phyloP scores from a whole-genome alignment of 371 early-diverging fungal species.

The Lichtheimia ramosa region DNA sequence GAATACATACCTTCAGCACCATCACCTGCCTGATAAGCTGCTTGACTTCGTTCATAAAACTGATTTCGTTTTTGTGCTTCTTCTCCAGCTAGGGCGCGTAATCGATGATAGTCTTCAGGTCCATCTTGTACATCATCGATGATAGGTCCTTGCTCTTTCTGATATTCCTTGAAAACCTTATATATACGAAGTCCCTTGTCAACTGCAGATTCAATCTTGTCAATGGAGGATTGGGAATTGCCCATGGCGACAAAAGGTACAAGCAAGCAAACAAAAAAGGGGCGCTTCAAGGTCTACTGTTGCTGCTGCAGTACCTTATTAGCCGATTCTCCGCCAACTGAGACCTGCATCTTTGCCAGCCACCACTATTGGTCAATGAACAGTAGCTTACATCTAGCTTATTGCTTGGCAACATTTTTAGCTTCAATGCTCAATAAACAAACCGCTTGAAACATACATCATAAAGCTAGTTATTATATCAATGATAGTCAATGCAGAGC shows the following conservation, averaged over 20 bases:
- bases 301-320: no score
- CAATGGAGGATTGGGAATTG: constrained; percentile 43
- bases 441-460: no score
- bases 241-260: constrained; percentile 23
- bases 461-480: no score
- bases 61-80: constrained; percentile 47
- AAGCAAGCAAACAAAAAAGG: no score
- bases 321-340: no score
- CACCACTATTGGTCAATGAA: no score
- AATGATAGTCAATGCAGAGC: no score
- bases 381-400: no score
- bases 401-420: no score
- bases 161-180: constrained; percentile 18
- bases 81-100: constrained; percentile 39
- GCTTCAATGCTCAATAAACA: no score
- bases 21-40: constrained; percentile 42
- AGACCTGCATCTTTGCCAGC: no score
- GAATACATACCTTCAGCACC: constrained; percentile 37
- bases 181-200: constrained; percentile 30
- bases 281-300: no score
- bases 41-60: constrained; percentile 42
- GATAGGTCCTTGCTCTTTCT: constrained; percentile 19
- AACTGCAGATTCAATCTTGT: constrained; percentile 19
- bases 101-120: constrained; percentile 27
- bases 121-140: constrained; percentile 34